Conservation (phyloP, 768 basidiomycete species). For the Russula emetica region DNA sequence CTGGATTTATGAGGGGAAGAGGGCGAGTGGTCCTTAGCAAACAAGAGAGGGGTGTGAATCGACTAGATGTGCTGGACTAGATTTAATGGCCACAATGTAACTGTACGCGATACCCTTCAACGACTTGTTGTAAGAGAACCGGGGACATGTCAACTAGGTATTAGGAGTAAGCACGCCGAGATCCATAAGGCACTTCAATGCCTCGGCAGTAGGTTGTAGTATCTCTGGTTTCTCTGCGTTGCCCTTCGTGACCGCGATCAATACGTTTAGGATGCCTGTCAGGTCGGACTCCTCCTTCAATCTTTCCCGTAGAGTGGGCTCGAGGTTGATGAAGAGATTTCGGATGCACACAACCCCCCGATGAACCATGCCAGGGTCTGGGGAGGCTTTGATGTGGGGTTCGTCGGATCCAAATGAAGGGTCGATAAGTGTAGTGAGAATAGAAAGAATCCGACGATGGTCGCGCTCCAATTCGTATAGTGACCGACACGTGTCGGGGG, state of each 20-base stretch:
- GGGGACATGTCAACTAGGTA: background rate
- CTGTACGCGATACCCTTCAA: slow-evolving; percentile 1
- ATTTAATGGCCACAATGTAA: background rate
- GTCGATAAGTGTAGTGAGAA: slow-evolving; percentile 65
- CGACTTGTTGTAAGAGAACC: background rate
- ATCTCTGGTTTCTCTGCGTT: slow-evolving; percentile 40
- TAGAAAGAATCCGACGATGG: slow-evolving; percentile 55
- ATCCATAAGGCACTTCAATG: slow-evolving; percentile 42
- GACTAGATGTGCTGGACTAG: background rate
- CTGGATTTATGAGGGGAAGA: background rate
- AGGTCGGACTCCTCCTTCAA: slow-evolving; percentile 51
- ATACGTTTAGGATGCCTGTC: slow-evolving; percentile 48
- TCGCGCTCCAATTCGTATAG: slow-evolving; percentile 65
- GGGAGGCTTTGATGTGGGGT: slow-evolving; percentile 36
- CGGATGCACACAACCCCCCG: slow-evolving; percentile 72
- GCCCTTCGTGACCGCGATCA: slow-evolving; percentile 48
- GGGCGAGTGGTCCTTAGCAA: background rate
- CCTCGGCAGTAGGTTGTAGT: slow-evolving; percentile 48
- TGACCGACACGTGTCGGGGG: slow-evolving; percentile 53
- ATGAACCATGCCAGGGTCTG: slow-evolving; percentile 63
- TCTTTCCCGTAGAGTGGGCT: slow-evolving; percentile 37
- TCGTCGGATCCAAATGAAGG: slow-evolving; percentile 44
- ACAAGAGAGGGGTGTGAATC: background rate
- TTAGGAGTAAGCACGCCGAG: slow-evolving; percentile 19
- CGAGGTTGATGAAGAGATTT: slow-evolving; percentile 54